Evolutionary conservation across 2,329 filamentous ascomycete genomes (phyloP).

Genomic region (Colletotrichum cuscutae): DNA sequence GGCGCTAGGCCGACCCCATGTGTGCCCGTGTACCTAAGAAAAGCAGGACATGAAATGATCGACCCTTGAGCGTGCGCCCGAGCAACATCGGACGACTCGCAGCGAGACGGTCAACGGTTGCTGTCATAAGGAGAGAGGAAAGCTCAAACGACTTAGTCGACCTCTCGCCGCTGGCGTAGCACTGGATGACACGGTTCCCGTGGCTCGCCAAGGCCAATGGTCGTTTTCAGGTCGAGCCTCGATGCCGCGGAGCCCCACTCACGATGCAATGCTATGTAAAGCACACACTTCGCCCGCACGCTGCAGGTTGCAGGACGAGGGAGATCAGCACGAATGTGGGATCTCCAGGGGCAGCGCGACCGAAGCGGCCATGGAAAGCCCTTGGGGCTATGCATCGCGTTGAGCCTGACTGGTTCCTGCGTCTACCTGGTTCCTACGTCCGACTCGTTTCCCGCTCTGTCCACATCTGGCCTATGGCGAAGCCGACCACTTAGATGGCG

Average conservation of each 20-base stretch:
- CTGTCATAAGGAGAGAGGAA: slow-evolving; percentile 1
- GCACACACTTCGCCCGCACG: slow-evolving; percentile 14
- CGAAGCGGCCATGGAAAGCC: slow-evolving; percentile 3
- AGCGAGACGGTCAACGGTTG: slow-evolving; percentile 1
- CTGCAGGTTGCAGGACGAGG: neutral
- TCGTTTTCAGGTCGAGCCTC: slow-evolving; percentile 32
- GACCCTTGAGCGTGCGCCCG: slow-evolving; percentile 7
- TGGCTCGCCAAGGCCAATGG: slow-evolving; percentile 27
- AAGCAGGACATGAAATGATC: slow-evolving; percentile 30
- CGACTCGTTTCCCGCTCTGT: neutral
- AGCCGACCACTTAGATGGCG: neutral
- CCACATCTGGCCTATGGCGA: neutral
- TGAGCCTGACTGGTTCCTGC: neutral
- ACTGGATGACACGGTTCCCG: slow-evolving; percentile 10
- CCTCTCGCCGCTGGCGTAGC: slow-evolving; percentile 14
- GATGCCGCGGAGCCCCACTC: neutral
- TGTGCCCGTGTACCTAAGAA: slow-evolving; percentile 1
- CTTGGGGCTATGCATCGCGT: slow-evolving; percentile 17
- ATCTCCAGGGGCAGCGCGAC: slow-evolving; percentile 23
- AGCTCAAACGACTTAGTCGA: slow-evolving; percentile 2
- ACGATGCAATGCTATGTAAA: slow-evolving; percentile 20
- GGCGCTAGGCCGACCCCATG: slow-evolving; percentile 16
- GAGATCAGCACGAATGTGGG: slow-evolving; percentile 7
- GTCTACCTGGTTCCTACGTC: neutral
- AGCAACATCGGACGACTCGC: slow-evolving; percentile 6